These are phyloP conservation scores for Cystofilobasidium ferigula DNA, from an alignment of 768 basidiomycete genomes.

Conservation along the genomic window DNA sequence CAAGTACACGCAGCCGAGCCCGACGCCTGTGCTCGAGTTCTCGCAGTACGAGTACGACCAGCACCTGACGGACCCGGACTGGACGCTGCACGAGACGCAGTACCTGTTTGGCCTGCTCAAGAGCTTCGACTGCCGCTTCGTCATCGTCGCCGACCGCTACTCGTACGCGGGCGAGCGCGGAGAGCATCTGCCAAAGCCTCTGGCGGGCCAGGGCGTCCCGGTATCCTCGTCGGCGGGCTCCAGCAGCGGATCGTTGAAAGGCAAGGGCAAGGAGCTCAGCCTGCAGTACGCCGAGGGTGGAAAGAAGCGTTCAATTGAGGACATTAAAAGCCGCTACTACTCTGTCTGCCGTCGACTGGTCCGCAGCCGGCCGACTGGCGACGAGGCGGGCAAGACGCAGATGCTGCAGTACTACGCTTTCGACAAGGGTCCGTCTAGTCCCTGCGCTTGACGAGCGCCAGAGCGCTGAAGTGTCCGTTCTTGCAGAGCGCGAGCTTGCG, in stretches of 20 bases:
- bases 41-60: slow-evolving; percentile 74
- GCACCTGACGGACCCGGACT: slow-evolving; percentile 65
- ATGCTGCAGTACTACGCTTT: slow-evolving; percentile 65
- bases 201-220: not conserved
- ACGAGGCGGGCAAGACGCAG: slow-evolving; percentile 58
- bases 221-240: not conserved
- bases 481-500: slow-evolving; percentile 66
- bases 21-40: slow-evolving; percentile 46
- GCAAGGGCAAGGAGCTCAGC: not conserved
- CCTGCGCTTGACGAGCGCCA: not conserved
- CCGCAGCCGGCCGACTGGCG: slow-evolving; percentile 75
- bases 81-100: slow-evolving; percentile 89
- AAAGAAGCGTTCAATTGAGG: slow-evolving; percentile 44
- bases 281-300: not conserved
- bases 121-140: slow-evolving; percentile 80
- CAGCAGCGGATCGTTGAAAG: not conserved
- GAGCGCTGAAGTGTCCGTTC: not conserved
- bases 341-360: slow-evolving; percentile 79
- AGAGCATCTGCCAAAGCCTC: not conserved
- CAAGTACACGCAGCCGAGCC: slow-evolving; percentile 55
- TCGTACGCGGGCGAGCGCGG: slow-evolving; percentile 42
- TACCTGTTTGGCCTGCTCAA: slow-evolving; percentile 71
- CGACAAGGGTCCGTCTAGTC: slow-evolving; percentile 58
- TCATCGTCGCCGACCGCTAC: slow-evolving; percentile 82
- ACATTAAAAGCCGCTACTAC: slow-evolving; percentile 88